Evolutionary conservation across 345 rosid species (phyloP), one percentile per base, ranked within the genome.

Genomic region (Psidium friedrichsthalianum): DNA sequence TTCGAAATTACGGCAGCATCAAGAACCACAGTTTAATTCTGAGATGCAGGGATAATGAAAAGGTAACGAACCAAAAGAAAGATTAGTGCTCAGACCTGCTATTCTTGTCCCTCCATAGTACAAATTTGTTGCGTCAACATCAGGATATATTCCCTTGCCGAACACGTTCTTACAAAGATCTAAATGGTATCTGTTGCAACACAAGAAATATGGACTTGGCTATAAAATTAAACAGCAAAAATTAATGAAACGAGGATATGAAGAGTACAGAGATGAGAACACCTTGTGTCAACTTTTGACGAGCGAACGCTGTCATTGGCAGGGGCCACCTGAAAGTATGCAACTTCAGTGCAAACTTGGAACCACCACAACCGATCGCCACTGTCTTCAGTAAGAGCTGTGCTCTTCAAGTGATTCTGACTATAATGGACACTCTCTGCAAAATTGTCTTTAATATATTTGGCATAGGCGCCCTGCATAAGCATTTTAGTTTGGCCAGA

Each of bases 281-380:
- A 90, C 99, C 91, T 87, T 86, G 94, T 88, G 88, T 95, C 94
- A 86, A 96, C 91, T 94, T 89, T 94, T 82, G 95, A 91, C 52
- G 98, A 96, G 86, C 98, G 98, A 81, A 96, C 80, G 80, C 96
- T 95, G 86, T 95, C 96, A 91, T 94, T 93, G 85, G 92, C 61
- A 51, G 98, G 98, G 49, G 99, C 98, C 87, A 95, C 98, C 86
- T 96, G 98, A 84, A 95, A 96, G 89, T 92, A 96, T 16, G 97
- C 98, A 84, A 96, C 93, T 90, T 96, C 97, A 76, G 97, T 94
- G 87, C 98, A 96, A 87, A 93, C 97, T 91, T 95, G 99, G 86
- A 93, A 95, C 99, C 99, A 95, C 98, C 99, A 96, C 89, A 94
- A 86, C 84, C 98, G 92, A 86, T 91, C 94, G 83, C 90, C 84